phyloP scores from a whole-genome alignment of 805 yeast species.

The Lachancea fermentati region DNA sequence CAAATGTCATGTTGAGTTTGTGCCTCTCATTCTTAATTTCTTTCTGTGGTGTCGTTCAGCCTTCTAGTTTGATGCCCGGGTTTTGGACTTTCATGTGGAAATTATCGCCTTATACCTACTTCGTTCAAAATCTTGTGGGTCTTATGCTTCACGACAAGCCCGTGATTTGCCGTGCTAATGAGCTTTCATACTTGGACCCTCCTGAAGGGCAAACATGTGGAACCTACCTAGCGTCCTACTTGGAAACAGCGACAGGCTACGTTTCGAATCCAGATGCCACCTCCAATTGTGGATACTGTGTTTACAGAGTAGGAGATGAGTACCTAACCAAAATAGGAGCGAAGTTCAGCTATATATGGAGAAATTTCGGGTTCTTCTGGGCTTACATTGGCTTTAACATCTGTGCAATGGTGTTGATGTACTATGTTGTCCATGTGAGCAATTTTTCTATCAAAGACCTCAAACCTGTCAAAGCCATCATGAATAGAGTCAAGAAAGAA shows the following conservation, averaged over 20 bases:
- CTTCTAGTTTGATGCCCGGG: constrained; percentile 55
- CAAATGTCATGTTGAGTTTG: constrained; percentile 53
- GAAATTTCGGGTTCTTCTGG: constrained; percentile 59
- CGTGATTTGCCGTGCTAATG: constrained; percentile 45
- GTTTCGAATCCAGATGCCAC: constrained; percentile 47
- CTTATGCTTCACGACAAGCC: constrained; percentile 44
- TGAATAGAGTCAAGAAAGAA: constrained; percentile 5
- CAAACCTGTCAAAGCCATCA: constrained; percentile 1
- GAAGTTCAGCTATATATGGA: constrained; percentile 50
- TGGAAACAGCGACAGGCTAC: constrained; percentile 48
- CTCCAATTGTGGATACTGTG: constrained; percentile 45
- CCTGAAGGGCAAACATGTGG: constrained; percentile 63
- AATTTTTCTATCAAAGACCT: constrained; percentile 12
- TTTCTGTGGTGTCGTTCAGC: constrained; percentile 68
- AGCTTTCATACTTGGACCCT: constrained; percentile 46
- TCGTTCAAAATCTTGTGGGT: constrained; percentile 51
- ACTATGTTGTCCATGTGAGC: constrained; percentile 26
- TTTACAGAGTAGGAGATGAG: constrained; percentile 42
- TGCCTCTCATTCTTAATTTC: constrained; percentile 52
- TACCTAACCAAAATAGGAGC: constrained; percentile 41
- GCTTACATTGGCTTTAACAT: constrained; percentile 52
- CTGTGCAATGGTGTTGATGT: constrained; percentile 35
- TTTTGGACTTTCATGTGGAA: constrained; percentile 86
- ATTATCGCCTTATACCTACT: constrained; percentile 66
- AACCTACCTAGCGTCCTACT: constrained; percentile 42